Evolutionary conservation across 768 basidiomycete species (phyloP).

Genomic region (Panaeolus papilionaceus): DNA sequence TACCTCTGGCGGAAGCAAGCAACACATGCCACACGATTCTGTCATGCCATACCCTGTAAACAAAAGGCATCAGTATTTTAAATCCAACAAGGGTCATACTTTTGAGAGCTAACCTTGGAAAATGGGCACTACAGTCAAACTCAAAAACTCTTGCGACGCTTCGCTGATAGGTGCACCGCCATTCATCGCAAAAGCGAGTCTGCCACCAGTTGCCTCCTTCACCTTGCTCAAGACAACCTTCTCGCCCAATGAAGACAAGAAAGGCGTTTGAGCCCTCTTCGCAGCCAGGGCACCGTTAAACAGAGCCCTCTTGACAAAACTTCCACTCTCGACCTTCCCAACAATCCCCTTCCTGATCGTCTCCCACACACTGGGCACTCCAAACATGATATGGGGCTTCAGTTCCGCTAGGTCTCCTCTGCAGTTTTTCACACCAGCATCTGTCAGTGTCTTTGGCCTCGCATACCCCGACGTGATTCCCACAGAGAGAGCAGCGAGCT

Average conservation of each 20-base stretch:
- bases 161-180: slow-evolving; percentile 81
- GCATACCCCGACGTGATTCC: slow-evolving; percentile 83
- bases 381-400: slow-evolving; percentile 81
- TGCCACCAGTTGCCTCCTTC: slow-evolving; percentile 77
- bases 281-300: slow-evolving; percentile 74
- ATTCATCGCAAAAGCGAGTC: slow-evolving; percentile 70
- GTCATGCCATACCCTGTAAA: slow-evolving; percentile 84
- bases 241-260: slow-evolving; percentile 66
- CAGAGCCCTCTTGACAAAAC: slow-evolving; percentile 62
- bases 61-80: background rate
- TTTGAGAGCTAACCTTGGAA: slow-evolving; percentile 64
- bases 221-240: slow-evolving; percentile 71
- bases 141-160: slow-evolving; percentile 87
- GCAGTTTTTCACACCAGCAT: slow-evolving; percentile 74
- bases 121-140: slow-evolving; percentile 69
- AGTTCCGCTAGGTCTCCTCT: slow-evolving; percentile 80
- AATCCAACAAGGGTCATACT: too few species aligned
- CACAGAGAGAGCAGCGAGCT: slow-evolving; percentile 66
- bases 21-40: slow-evolving; percentile 84
- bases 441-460: slow-evolving; percentile 87
- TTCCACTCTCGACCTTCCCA: slow-evolving; percentile 66
- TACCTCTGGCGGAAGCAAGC: slow-evolving; percentile 76
- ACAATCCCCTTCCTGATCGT: slow-evolving; percentile 90
- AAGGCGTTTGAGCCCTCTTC: slow-evolving; percentile 68
- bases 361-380: slow-evolving; percentile 93